These are phyloP conservation scores for Pleurotus platypus DNA, from an alignment of 768 basidiomycete species.

Conservation along the genomic window DNA sequence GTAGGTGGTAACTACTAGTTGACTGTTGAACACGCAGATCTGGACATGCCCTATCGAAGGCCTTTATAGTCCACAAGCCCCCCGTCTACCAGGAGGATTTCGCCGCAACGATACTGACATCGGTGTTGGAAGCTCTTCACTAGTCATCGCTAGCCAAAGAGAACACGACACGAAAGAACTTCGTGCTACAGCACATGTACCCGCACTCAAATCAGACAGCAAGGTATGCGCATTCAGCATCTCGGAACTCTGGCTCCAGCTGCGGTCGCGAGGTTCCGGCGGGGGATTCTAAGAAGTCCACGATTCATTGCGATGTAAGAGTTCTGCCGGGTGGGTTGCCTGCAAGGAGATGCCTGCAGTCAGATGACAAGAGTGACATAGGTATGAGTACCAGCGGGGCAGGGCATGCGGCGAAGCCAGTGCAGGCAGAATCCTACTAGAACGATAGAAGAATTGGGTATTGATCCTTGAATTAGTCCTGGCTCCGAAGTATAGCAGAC, in stretches of 20 bases:
- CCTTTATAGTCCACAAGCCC: too few relatives aligned
- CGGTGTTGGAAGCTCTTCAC: not conserved
- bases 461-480: slow-evolving; percentile 1
- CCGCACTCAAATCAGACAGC: too few relatives aligned
- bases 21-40: too few relatives aligned
- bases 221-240: too few relatives aligned
- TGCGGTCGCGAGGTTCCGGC: too few relatives aligned
- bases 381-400: not conserved
- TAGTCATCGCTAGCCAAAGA: not conserved
- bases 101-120: too few relatives aligned
- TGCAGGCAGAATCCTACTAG: not conserved
- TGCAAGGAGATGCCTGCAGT: not conserved
- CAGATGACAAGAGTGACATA: not conserved
- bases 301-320: too few relatives aligned
- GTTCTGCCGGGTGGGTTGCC: too few relatives aligned
- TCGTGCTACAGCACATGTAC: not conserved
- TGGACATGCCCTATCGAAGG: too few relatives aligned
- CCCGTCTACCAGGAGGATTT: too few relatives aligned
- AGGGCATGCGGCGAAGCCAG: not conserved
- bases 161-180: not conserved
- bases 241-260: too few relatives aligned
- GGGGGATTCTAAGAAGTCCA: too few relatives aligned
- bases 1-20: not conserved
- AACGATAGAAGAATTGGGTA: not conserved
- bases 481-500: not conserved